A percentile compares a stretch with the other conserved stretches of the same genome.
Evolutionary conservation across 371 early-diverging fungal species (phyloP).

Genomic region (Sporodiniella umbellata): DNA sequence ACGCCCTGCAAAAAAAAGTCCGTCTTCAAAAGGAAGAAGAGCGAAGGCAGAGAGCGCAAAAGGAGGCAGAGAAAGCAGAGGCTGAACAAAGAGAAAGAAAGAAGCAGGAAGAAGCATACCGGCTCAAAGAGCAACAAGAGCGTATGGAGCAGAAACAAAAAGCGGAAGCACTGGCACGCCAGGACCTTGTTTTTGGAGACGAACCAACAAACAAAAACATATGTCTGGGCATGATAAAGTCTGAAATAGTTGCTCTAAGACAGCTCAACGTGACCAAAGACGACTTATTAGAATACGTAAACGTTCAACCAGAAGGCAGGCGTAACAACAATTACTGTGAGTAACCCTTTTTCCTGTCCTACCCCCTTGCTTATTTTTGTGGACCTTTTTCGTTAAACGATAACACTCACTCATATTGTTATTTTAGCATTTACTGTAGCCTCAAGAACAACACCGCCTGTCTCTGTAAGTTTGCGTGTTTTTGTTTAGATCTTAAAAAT

Average conservation of each 20-base stretch:
- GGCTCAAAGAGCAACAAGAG: not conserved
- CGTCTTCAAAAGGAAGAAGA: conserved; percentile 1
- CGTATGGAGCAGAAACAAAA: not conserved
- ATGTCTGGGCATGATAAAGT: conserved; percentile 43
- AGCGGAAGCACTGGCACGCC: not conserved
- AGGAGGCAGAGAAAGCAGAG: not conserved
- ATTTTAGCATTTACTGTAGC: conserved; percentile 29
- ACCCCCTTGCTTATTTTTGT: no score
- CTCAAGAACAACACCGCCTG: conserved; percentile 17
- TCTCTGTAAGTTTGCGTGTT: conserved; percentile 36
- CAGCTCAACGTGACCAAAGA: conserved; percentile 28
- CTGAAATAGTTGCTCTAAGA: conserved; percentile 38
- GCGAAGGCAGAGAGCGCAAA: not conserved
- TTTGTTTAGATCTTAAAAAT: no score
- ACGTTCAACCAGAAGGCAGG: conserved; percentile 33
- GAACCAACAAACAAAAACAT: conserved; percentile 24
- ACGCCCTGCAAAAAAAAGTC: not conserved
- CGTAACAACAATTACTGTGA: conserved; percentile 33
- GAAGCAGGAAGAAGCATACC: not conserved
- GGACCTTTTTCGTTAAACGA: no score
- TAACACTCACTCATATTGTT: not conserved
- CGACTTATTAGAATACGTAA: conserved; percentile 33
- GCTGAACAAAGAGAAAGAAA: not conserved
- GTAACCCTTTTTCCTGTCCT: no score
- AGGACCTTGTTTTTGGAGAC: conserved; percentile 19